Conservation (phyloP, 2,329 filamentous ascomycete genomes). For the Phoma sp. region DNA sequence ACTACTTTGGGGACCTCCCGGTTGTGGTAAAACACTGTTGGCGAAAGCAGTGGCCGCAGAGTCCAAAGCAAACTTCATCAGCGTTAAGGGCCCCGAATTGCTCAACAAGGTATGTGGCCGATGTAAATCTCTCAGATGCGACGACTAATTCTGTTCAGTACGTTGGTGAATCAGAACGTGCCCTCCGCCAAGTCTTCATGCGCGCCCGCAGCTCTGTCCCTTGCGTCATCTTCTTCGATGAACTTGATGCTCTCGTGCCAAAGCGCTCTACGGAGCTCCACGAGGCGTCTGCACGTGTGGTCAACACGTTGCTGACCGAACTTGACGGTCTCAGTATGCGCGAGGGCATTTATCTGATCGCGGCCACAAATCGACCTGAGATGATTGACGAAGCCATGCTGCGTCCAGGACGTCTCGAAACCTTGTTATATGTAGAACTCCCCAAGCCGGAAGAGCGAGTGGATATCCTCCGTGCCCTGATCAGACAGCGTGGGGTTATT, state of each 20-base stretch:
- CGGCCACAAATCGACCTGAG: slow-evolving; percentile 91
- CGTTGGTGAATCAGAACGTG: slow-evolving; percentile 93
- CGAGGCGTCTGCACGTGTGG: slow-evolving; percentile 85
- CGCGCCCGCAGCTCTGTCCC: slow-evolving; percentile 85
- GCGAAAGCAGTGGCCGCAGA: slow-evolving; percentile 97
- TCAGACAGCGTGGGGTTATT: slow-evolving; percentile 56
- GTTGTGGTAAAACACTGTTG: slow-evolving; percentile 94
- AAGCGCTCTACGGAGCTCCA: slow-evolving; percentile 76
- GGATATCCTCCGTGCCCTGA: slow-evolving; percentile 78
- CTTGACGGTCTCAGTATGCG: slow-evolving; percentile 84
- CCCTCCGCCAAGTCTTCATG: slow-evolving; percentile 88
- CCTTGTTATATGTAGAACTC: slow-evolving; percentile 85
- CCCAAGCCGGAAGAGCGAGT: slow-evolving; percentile 79
- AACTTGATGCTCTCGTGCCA: slow-evolving; percentile 90
- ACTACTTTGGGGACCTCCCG: slow-evolving; percentile 93
- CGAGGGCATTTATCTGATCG: slow-evolving; percentile 89
- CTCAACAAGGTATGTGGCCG: slow-evolving; percentile 74
- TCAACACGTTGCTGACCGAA: slow-evolving; percentile 94
- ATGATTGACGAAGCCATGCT: slow-evolving; percentile 97
- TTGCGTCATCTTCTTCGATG: slow-evolving; percentile 97
- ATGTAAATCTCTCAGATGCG: not conserved
- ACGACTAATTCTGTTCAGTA: slow-evolving; percentile 56
- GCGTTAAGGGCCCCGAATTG: slow-evolving; percentile 93
- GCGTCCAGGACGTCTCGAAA: slow-evolving; percentile 86
- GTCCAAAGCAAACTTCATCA: slow-evolving; percentile 96